phyloP scores from a whole-genome alignment of 306 rosid genomes.

The Cicer yamashitae region DNA sequence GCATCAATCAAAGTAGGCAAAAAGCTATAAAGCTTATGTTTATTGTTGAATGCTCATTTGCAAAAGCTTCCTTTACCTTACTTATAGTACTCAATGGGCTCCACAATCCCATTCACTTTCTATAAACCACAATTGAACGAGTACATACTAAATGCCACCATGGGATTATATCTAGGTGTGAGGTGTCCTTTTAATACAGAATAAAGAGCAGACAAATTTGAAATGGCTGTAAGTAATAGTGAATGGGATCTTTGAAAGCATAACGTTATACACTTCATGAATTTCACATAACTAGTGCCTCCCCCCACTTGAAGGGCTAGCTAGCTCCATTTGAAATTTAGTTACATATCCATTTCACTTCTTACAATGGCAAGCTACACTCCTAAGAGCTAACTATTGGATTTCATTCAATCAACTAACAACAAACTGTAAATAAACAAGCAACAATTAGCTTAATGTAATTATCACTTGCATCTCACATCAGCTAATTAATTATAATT shows the following conservation, averaged over 20 bases:
- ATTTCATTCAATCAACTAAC: conserved; percentile 9
- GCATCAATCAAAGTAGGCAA: conserved; percentile 51
- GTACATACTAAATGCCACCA: too few relatives aligned
- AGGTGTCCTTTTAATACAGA: too few relatives aligned
- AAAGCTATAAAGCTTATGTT: conserved; percentile 46
- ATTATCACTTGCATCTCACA: conserved; percentile 39
- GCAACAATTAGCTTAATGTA: conserved; percentile 32
- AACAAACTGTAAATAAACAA: conserved; percentile 33
- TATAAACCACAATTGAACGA: too few relatives aligned
- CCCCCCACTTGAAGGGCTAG: conserved; percentile 51
- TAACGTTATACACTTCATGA: conserved; percentile 54
- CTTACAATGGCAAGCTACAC: conserved; percentile 39
- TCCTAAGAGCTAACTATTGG: conserved; percentile 20
- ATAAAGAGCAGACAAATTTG: conserved; percentile 34
- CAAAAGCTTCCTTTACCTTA: conserved; percentile 54
- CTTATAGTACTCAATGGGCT: conserved; percentile 71
- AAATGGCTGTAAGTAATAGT: background rate
- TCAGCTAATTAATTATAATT: conserved; percentile 45
- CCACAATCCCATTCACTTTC: conserved; percentile 48
- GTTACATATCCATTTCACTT: conserved; percentile 46
- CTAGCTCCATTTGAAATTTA: conserved; percentile 27
- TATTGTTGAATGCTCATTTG: conserved; percentile 46
- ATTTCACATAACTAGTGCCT: conserved; percentile 38
- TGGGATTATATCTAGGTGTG: too few relatives aligned
- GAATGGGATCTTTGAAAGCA: conserved; percentile 55